Conservation (phyloP, 345 rosid species). For the Corchorus olitorius region DNA sequence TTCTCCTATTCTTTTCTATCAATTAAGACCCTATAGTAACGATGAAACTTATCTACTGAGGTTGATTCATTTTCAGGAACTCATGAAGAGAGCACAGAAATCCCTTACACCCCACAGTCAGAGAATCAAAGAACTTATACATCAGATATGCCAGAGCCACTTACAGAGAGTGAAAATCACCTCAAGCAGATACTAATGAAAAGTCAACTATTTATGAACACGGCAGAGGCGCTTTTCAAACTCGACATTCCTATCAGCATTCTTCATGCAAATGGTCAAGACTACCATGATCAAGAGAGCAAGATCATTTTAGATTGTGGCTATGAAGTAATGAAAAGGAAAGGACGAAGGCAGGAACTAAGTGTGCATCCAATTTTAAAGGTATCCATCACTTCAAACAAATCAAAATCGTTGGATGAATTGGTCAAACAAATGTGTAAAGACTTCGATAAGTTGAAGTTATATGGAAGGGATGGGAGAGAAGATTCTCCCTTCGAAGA, state of each 20-base stretch:
- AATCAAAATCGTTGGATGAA: conserved; percentile 53
- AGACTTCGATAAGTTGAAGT: conserved; percentile 56
- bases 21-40: background rate
- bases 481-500: conserved; percentile 49
- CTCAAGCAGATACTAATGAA: conserved; percentile 65
- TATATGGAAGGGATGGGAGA: conserved; percentile 48
- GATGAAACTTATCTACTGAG: background rate
- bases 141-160: conserved; percentile 37
- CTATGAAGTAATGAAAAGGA: conserved; percentile 79
- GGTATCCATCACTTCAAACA: conserved; percentile 34
- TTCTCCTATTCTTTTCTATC: conserved; percentile 1
- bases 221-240: conserved; percentile 79
- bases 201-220: conserved; percentile 67
- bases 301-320: conserved; percentile 72
- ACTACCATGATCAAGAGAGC: conserved; percentile 47
- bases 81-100: conserved; percentile 15
- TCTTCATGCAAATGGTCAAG: conserved; percentile 26
- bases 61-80: conserved; percentile 44
- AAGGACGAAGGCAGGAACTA: conserved; percentile 73
- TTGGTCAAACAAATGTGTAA: conserved; percentile 59
- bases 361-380: conserved; percentile 63
- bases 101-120: conserved; percentile 16
- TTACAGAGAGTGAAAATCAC: conserved; percentile 58
- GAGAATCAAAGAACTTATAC: conserved; percentile 23
- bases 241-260: conserved; percentile 57